Conservation (phyloP, 129 eudicot species). For the Lactuca saligna region DNA sequence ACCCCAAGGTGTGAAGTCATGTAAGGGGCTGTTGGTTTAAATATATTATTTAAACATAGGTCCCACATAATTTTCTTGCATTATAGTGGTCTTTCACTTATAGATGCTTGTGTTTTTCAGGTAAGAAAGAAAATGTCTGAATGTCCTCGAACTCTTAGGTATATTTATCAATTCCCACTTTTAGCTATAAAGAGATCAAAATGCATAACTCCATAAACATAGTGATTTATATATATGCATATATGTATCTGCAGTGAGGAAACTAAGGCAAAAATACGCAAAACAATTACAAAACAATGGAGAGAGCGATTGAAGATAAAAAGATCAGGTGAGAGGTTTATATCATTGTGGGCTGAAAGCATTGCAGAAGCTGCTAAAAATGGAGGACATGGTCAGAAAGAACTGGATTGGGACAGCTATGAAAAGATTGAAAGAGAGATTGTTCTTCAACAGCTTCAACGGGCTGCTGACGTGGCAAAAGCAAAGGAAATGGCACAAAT, state of each 20-base stretch:
- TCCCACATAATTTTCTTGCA: not conserved
- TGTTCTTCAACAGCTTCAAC: slow-evolving; percentile 41
- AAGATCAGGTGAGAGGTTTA: slow-evolving; percentile 53
- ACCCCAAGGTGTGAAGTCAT: slow-evolving; percentile 99
- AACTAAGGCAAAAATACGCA: slow-evolving; percentile 63
- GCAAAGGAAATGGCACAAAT: slow-evolving; percentile 54
- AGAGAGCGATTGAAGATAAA: slow-evolving; percentile 59
- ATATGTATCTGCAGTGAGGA: slow-evolving; percentile 46
- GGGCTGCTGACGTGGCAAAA: slow-evolving; percentile 59
- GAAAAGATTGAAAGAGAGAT: slow-evolving; percentile 58
- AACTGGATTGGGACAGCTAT: slow-evolving; percentile 86
- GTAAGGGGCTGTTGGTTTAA: slow-evolving; percentile 59
- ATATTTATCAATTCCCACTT: slow-evolving; percentile 18
- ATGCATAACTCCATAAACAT: not conserved
- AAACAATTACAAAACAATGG: slow-evolving; percentile 66
- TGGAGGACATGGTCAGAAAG: slow-evolving; percentile 65
- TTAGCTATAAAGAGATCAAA: not conserved
- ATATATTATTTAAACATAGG: slow-evolving; percentile 7
- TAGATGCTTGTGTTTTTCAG: slow-evolving; percentile 35
- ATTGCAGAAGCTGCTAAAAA: slow-evolving; percentile 78
- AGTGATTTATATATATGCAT: not conserved
- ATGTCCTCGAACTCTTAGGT: slow-evolving; percentile 79
- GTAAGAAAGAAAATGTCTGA: slow-evolving; percentile 83
- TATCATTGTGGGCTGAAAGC: slow-evolving; percentile 64
- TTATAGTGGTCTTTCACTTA: slow-evolving; percentile 4